Base-by-base conservation (phyloP, 306 rosid species). In the Betula pendula region DNA sequence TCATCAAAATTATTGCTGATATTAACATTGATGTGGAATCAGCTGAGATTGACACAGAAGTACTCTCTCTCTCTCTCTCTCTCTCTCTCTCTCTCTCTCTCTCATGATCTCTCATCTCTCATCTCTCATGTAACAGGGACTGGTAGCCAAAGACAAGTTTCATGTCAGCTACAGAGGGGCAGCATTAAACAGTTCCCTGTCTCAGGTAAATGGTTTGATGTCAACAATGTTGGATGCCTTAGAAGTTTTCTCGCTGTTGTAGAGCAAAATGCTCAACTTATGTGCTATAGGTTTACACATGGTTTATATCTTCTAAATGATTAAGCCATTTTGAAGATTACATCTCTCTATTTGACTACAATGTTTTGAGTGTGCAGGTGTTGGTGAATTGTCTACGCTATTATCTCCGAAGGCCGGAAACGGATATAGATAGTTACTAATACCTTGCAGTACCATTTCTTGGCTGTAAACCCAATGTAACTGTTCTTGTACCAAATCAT, bases 21-120 rank as follows among this genome's bases (percentile, higher is more conserved):
- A 77, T 95, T 75, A 95, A 95, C 89, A 92, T 95, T n/a, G 93
- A 88, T 22, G 97, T 92, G 72, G 99, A 95, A 83, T 95, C 98
- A 0, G 97, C 97, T 33, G 96, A 91, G 88, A 92, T 95, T 15
- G 99, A 95, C 35, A 92, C 98, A 33, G 94, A 95, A 80, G 99
- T 95, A 91, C 45, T 71, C 33, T 73, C 40, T 38, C 47, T 47
- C 69, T 25, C 7, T 38, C 40, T 44, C 27, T 47, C 45, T 31
- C 55, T 19, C 13, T 43, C 44, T 31, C 50, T 5, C 78, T 44
- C 72, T 55, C 25, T 38, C 19, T 80, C 68, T 9, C 24, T 40
- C 71, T 72, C 60, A 62, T 22, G 25, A 60, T 51, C 72, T 80
- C 56, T 63, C 19, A 15, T 79, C 49, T 10, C 63, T 56, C 63